Evolutionary conservation across 345 rosid genomes (phyloP), one percentile per base, ranked within the genome.

Genomic region (Noccaea bulbosa): DNA sequence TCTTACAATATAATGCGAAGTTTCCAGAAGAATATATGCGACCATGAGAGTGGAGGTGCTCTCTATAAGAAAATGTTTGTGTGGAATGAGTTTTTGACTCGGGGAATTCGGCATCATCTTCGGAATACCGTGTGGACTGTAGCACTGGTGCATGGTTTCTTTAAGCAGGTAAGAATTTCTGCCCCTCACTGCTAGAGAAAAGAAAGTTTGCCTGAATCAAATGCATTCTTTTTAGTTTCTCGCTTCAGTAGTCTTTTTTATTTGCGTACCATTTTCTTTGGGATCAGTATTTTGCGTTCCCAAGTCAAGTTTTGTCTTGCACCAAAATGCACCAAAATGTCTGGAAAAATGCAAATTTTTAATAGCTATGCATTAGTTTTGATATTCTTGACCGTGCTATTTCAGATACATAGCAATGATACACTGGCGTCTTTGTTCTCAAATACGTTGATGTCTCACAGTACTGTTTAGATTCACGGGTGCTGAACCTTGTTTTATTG

Each of bases 41-140:
- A 84, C 66, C 81, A 70, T 65, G 84, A 85, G 83, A 80, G 84
- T 76, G 93, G 92, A 14, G 87, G 72, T 41, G 82, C 85, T 44
- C 90, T 84, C 22, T 92, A 92, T 62, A 91, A 88, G 58, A 92
- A 95, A 65, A 95, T 95, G 98, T 95, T 95, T 59, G 99, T 95
- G 53, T 95, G 99, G 99, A 95, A 92, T 69, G 98, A 90, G 79
- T 95, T 90, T 80, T 76, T 95, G 84, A 92, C 99, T 43, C 88
- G 87, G 78, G 99, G 85, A 37, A 84, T 92, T 59, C 89, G 98
- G 67, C 85, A 83, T 72, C 96, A 86, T 75, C 98, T 95, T 73
- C 89, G 80, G 70, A 92, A 89, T 74, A 95, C 97, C 16, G 48
- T 85, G 20, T 95, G 99, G 99, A 95, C 99, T 6, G 97, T 95